Evolutionary conservation across 2,329 filamentous ascomycete genomes (phyloP).

Genomic region (Meredithiella fracta): DNA sequence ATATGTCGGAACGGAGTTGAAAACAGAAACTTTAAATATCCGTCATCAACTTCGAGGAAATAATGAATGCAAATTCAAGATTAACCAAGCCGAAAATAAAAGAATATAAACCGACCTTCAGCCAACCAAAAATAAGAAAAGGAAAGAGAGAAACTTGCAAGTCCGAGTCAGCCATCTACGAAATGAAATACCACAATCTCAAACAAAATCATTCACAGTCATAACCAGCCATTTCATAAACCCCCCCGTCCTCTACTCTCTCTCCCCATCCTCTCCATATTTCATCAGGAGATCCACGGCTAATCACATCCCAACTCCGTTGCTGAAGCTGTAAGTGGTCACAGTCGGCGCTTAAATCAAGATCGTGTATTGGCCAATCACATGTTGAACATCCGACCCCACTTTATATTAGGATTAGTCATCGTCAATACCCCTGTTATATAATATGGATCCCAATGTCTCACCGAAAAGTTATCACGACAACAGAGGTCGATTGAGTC

Average conservation of each 20-base stretch:
- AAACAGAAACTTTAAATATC: too few relatives aligned
- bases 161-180: not conserved
- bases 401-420: constrained; percentile 1
- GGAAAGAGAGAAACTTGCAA: not conserved
- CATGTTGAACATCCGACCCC: constrained; percentile 1
- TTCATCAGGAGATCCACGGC: not conserved
- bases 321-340: constrained; percentile 13
- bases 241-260: not conserved
- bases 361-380: constrained; percentile 11
- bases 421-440: not conserved
- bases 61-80: not conserved
- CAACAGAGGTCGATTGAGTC: not conserved
- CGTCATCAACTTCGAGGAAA: too few relatives aligned
- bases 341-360: constrained; percentile 13
- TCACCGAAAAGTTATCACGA: constrained; percentile 9
- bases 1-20: not conserved
- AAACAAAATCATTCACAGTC: not conserved
- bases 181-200: not conserved
- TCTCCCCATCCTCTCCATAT: not conserved
- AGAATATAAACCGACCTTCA: not conserved
- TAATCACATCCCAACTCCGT: constrained; percentile 4
- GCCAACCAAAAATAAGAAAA: not conserved
- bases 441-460: constrained; percentile 4
- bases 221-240: not conserved
- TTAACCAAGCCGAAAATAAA: not conserved